Evolutionary conservation across 192 early-diverging fungal species (phyloP).

Genomic region (Phycomyces blakesleeanus): DNA sequence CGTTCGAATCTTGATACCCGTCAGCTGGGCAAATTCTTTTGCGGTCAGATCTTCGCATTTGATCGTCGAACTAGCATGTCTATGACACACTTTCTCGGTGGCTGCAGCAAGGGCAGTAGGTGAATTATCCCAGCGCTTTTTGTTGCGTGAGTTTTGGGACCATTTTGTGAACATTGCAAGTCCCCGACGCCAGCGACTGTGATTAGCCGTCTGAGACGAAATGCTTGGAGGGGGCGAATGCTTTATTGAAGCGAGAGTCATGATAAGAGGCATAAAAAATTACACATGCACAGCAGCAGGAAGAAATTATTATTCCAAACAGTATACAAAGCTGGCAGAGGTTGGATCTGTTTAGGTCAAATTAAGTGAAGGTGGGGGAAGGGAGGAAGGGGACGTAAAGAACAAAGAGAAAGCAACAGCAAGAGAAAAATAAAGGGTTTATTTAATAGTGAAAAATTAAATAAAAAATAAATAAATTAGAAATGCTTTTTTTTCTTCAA

Average conservation of each 20-base stretch:
- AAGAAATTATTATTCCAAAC: too few relatives aligned
- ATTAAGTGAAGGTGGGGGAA: too few relatives aligned
- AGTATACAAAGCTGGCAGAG: too few relatives aligned
- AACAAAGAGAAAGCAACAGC: too few relatives aligned
- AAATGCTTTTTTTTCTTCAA: too few relatives aligned
- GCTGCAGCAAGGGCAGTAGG: slow-evolving; percentile 16
- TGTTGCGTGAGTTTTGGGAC: neutral
- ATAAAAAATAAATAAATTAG: too few relatives aligned
- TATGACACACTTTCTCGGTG: slow-evolving; percentile 20
- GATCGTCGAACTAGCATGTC: neutral
- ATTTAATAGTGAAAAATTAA: too few relatives aligned
- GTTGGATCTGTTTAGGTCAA: too few relatives aligned
- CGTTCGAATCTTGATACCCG: slow-evolving; percentile 22
- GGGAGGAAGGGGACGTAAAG: too few relatives aligned
- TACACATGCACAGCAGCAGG: neutral
- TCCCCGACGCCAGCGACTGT: slow-evolving; percentile 16
- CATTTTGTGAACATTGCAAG: slow-evolving; percentile 13
- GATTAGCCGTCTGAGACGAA: neutral
- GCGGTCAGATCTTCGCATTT: slow-evolving; percentile 35
- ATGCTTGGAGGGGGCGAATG: slow-evolving; percentile 9
- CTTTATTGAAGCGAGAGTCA: slow-evolving; percentile 14
- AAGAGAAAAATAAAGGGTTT: too few relatives aligned
- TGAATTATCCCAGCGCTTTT: neutral
- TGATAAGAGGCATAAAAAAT: slow-evolving; percentile 4
- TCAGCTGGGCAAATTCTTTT: slow-evolving; percentile 34